A percentile compares a stretch with the other conserved stretches of the same genome.
Conservation (phyloP, 1,284 basidiomycete genomes). For the Mycosarcoma mackinlayi region DNA sequence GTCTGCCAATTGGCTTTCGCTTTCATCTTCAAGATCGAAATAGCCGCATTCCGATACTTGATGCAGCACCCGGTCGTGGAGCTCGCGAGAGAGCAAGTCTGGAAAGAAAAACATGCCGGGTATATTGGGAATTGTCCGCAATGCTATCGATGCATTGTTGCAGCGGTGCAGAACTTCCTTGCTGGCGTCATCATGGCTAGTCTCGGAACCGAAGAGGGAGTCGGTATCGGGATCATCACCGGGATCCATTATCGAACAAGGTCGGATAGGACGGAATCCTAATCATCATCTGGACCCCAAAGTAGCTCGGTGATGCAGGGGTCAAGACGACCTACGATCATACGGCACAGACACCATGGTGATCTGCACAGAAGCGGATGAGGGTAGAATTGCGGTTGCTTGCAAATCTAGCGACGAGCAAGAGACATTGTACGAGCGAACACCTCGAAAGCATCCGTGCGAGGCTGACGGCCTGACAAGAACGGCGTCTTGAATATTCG, state of each 20-base stretch:
- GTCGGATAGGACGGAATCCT: too few species aligned
- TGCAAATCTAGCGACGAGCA: too few species aligned
- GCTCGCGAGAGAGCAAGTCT: conserved; percentile 15
- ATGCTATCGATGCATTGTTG: conserved; percentile 7
- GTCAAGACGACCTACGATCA: too few species aligned
- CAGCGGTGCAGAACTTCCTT: background rate
- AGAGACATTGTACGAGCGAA: too few species aligned
- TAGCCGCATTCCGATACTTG: conserved; percentile 38
- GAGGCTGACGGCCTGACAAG: background rate
- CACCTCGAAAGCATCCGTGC: conserved; percentile 8
- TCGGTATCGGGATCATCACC: conserved; percentile 23
- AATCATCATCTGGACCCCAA: background rate
- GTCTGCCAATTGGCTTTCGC: background rate
- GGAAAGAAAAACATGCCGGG: conserved; percentile 44
- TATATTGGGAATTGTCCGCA: conserved; percentile 14
- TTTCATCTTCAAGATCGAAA: conserved; percentile 16
- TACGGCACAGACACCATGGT: too few species aligned
- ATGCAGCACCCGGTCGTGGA: conserved; percentile 24
- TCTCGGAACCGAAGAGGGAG: conserved; percentile 36
- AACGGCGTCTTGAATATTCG: conserved; percentile 2
- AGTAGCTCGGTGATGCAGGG: too few species aligned
- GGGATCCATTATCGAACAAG: conserved; percentile 2
- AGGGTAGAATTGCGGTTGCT: background rate
- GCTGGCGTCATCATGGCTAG: background rate
- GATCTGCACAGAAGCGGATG: too few species aligned